Evolutionary conservation across 495 filamentous ascomycete species (phyloP), one percentile per base, ranked within the genome.

Genomic region (Penicillium daleae): DNA sequence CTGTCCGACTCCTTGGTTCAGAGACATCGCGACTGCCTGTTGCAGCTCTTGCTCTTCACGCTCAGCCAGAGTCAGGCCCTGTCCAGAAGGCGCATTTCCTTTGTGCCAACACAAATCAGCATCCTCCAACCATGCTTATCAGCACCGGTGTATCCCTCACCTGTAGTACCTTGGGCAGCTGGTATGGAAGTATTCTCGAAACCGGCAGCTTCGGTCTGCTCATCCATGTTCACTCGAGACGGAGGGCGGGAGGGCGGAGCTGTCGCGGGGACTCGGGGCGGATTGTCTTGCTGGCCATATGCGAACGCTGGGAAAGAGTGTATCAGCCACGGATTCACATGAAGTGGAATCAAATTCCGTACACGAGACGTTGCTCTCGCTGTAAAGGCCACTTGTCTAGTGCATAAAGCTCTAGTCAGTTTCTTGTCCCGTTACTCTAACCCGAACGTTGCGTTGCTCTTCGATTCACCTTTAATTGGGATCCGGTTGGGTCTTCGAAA

Each of bases 221-320:
- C 75, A 29, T 72, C 67, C 21, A 74, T 84, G 64, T 86, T 88
- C 5, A 84, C 76, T 71, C 87, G 75, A 8, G 90, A 92, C 1
- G 90, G 89, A 50, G 90, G 90, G 54, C 90, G 86, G 12, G 90
- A 88, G 0, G 86, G 87, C 50, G 87, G 84, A 40, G 77, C 73
- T 37, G 82, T 80, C 24, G 78, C 67, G 31, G 78, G 70, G 6
- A 73, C 70, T 54, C 79, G 73, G 13, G 77, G 70, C 5, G 77
- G 71, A 39, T 73, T 75, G 60, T 89, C 85, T 58, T 84, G 72
- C 29, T 80, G 76, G 60, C 86, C 80, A 57, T 86, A 85, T 48
- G 82, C 77, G 66, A 88, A 87, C 21, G 82, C 86, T 89, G 31
- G 53, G 55, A 24, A 24, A 42, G 32, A 63, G 31, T 29, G 26